A percentile compares a stretch with the other conserved stretches of the same genome.
Conservation (phyloP, 2,329 filamentous ascomycete genomes). For the Esteya vermicola region DNA sequence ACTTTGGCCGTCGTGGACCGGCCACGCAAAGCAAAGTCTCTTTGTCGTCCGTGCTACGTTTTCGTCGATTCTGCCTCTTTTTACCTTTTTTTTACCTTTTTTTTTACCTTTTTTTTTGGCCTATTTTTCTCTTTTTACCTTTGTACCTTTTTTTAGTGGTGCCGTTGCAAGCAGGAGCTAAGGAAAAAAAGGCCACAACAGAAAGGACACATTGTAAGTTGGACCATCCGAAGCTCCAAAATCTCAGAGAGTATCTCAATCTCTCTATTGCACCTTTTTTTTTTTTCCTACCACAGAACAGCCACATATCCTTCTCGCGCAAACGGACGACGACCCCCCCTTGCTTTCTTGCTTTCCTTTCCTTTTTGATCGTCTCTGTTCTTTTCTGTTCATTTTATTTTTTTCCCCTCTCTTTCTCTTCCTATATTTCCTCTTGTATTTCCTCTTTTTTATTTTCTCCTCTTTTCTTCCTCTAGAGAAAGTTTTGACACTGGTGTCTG, state of each 20-base stretch:
- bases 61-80: too few relatives aligned
- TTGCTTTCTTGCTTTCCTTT: neutral
- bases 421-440: neutral
- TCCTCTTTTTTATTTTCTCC: neutral
- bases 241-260: too few relatives aligned
- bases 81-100: neutral
- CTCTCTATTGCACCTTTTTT: too few relatives aligned
- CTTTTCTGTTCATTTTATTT: neutral
- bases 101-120: neutral
- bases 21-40: too few relatives aligned
- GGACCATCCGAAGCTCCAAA: neutral
- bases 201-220: conserved; percentile 4
- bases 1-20: too few relatives aligned
- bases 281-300: too few relatives aligned
- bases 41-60: too few relatives aligned
- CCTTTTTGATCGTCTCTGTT: neutral
- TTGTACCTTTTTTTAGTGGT: neutral
- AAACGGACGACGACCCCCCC: neutral
- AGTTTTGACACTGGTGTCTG: neutral
- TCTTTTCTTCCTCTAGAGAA: neutral
- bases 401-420: neutral
- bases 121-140: neutral
- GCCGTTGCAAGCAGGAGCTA: neutral
- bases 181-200: neutral
- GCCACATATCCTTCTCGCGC: too few relatives aligned